Base-by-base conservation (phyloP, 768 basidiomycete species). In the Suillus sp. region DNA sequence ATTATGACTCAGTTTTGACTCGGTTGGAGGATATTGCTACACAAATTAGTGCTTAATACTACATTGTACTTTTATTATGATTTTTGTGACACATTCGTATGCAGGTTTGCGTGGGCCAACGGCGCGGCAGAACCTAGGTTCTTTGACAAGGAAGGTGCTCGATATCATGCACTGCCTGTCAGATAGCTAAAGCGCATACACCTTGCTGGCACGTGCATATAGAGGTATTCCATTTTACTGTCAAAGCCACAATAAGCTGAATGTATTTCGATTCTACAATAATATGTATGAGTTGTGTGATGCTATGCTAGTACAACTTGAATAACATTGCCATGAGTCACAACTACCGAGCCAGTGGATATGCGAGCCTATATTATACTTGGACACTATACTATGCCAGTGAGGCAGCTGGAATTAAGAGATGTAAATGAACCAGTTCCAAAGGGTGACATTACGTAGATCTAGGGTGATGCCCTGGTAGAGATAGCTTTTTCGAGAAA, bases 401-500 rank as follows among this genome's bases (percentile, higher is more conserved):
- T 20, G 32, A 53, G 51, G 51, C 10, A 34, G 51, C 4, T 10
- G n/a, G 32, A 32, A 53, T 53, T 13, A 34, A 32, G 11, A n/a
- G 5, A n/a, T 5, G 20, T 32, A 5, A 34, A 34, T 7, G 32
- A 53, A 53, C 30, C 30, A 34, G 18, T 13, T n/a, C 20, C 32
- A 11, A 13, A 53, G 10, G 1, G 30, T 10, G 11, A n/a, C 8
- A 32, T n/a, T 11, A 34, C 11, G 51, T 32, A 32, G 51, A 48
- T 43, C 18, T 43, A 43, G 20, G 20, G 32, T 53, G 4, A 32
- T 20, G 38, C 18, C 6, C 1, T 18, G 4, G 4, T 18, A 13
- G 56, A 57, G 10, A 57, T 40, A 40, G 18, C 56, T 57, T 18
- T 2, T 18, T 57, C 34, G 45, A 63, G 35, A 32, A 63, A 63